These are phyloP conservation scores for Bassia scoparia DNA, from an alignment of 148 eudicot genomes.

Conservation along the genomic window DNA sequence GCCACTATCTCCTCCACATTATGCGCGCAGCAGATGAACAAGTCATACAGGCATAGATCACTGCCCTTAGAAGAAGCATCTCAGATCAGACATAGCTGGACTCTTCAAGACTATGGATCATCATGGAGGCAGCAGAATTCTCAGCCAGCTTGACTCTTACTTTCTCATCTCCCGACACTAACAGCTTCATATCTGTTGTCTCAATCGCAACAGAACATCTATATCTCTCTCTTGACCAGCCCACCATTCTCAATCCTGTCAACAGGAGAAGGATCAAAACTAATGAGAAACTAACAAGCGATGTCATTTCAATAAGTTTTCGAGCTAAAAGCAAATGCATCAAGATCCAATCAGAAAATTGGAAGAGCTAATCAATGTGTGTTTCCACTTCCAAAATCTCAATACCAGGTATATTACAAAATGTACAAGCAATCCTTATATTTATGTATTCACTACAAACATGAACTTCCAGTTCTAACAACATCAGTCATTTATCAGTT, in stretches of 20 bases:
- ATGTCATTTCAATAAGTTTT: too few species aligned
- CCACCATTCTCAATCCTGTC: slow-evolving; percentile 57
- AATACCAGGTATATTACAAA: background rate
- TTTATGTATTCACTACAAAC: background rate
- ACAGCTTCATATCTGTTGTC: slow-evolving; percentile 21
- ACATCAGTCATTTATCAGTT: too few species aligned
- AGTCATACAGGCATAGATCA: slow-evolving; percentile 10
- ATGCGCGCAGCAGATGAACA: slow-evolving; percentile 24
- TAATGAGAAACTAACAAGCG: too few species aligned
- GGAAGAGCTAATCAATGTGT: too few species aligned
- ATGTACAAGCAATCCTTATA: background rate
- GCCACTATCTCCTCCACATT: too few species aligned
- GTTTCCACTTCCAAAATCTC: too few species aligned
- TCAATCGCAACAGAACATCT: slow-evolving; percentile 55
- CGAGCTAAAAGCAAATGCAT: too few species aligned
- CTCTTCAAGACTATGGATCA: slow-evolving; percentile 45
- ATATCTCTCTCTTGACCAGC: slow-evolving; percentile 54
- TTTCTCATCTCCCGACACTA: slow-evolving; percentile 45
- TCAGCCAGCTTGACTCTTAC: slow-evolving; percentile 55
- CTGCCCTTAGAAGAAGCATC: background rate
- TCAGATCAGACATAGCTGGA: slow-evolving; percentile 28
- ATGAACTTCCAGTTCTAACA: background rate
- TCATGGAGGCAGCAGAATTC: slow-evolving; percentile 69
- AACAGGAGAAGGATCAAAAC: background rate
- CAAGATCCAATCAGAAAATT: too few species aligned